A percentile compares a stretch with the other conserved stretches of the same genome.
These are phyloP conservation scores for Schizophyllum amplum DNA, from an alignment of 1,284 basidiomycete species.

Conservation along the genomic window DNA sequence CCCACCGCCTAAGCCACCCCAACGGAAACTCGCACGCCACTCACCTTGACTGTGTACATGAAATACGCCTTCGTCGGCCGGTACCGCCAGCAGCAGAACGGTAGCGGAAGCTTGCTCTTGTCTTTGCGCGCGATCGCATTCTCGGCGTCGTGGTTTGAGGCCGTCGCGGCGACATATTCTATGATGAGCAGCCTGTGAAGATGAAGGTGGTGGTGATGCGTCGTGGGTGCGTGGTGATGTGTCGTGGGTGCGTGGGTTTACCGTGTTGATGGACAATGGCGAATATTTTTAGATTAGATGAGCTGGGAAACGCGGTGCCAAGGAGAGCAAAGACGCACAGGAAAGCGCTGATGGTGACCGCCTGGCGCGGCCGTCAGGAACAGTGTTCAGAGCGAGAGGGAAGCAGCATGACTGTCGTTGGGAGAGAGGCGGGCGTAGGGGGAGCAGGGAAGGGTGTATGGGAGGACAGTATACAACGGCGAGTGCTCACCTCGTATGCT, in stretches of 20 bases:
- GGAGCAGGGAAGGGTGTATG: slow-evolving; percentile 3
- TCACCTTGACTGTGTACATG: slow-evolving; percentile 78
- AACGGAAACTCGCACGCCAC: too few relatives aligned
- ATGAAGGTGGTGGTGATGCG: too few relatives aligned
- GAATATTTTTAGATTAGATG: too few relatives aligned
- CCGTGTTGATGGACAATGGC: too few relatives aligned
- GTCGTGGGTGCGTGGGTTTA: too few relatives aligned
- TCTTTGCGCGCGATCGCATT: slow-evolving; percentile 73
- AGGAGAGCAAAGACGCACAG: slow-evolving; percentile 39
- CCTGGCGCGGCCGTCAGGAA: slow-evolving; percentile 28
- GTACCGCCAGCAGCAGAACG: slow-evolving; percentile 71
- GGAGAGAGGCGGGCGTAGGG: too few relatives aligned
- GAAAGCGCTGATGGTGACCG: slow-evolving; percentile 73
- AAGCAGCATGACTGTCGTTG: slow-evolving; percentile 1
- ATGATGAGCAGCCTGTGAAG: slow-evolving; percentile 63
- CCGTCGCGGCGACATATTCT: slow-evolving; percentile 73
- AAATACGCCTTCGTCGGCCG: slow-evolving; percentile 84
- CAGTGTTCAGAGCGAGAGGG: slow-evolving; percentile 23
- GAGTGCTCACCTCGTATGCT: slow-evolving; percentile 40
- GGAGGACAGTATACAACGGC: slow-evolving; percentile 1
- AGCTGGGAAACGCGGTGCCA: slow-evolving; percentile 16
- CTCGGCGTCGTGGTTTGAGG: slow-evolving; percentile 49
- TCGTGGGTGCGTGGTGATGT: too few relatives aligned
- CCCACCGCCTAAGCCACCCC: too few relatives aligned
- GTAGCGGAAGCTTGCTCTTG: slow-evolving; percentile 66